Percentiles rank a stretch among this genome's conserved stretches.
These are phyloP conservation scores for Auxenochlorella protothecoides DNA, from an alignment of 139 green algal species.

Conservation along the genomic window DNA sequence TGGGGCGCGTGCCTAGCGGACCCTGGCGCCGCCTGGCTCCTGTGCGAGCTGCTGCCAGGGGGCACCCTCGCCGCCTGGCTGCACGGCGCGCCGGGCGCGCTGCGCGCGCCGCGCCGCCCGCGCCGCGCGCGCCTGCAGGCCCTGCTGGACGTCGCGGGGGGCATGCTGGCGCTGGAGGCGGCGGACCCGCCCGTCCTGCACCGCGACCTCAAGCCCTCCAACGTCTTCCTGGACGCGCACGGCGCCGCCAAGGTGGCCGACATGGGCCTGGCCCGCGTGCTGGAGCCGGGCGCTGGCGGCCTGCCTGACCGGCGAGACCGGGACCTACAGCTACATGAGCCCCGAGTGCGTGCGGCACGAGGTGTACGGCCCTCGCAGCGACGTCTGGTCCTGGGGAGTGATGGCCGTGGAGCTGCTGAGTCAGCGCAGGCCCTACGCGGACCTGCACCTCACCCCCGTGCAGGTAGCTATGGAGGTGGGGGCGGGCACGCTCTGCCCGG, in stretches of 20 bases:
- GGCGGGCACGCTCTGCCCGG: slow-evolving; percentile 32
- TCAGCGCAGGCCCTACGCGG: slow-evolving; percentile 45
- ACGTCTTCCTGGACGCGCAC: slow-evolving; percentile 56
- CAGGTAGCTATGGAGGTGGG: slow-evolving; percentile 35
- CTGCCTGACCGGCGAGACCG: slow-evolving; percentile 69
- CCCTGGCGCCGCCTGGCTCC: slow-evolving; percentile 52
- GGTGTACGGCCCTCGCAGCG: slow-evolving; percentile 46
- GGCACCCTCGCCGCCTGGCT: slow-evolving; percentile 53
- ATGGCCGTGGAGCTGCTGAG: slow-evolving; percentile 60
- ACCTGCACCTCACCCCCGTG: slow-evolving; percentile 58
- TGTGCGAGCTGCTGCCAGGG: slow-evolving; percentile 70
- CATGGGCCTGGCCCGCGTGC: slow-evolving; percentile 59
- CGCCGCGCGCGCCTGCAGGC: slow-evolving; percentile 41
- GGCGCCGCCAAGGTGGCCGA: slow-evolving; percentile 48
- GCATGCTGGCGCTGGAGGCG: slow-evolving; percentile 53
- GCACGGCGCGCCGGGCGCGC: slow-evolving; percentile 23
- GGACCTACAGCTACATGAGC: slow-evolving; percentile 51
- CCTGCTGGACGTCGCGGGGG: slow-evolving; percentile 37
- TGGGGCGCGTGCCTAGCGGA: slow-evolving; percentile 36
- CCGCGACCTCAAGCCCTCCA: slow-evolving; percentile 77
- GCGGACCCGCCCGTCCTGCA: slow-evolving; percentile 61
- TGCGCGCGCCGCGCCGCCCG: slow-evolving; percentile 15
- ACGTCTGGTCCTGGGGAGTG: slow-evolving; percentile 78
- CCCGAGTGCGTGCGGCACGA: slow-evolving; percentile 17
- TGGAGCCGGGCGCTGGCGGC: slow-evolving; percentile 19